These are phyloP conservation scores for Phytophthora agathidicida DNA, from an alignment of 352 stramenopile genomes.

Conservation along the genomic window DNA sequence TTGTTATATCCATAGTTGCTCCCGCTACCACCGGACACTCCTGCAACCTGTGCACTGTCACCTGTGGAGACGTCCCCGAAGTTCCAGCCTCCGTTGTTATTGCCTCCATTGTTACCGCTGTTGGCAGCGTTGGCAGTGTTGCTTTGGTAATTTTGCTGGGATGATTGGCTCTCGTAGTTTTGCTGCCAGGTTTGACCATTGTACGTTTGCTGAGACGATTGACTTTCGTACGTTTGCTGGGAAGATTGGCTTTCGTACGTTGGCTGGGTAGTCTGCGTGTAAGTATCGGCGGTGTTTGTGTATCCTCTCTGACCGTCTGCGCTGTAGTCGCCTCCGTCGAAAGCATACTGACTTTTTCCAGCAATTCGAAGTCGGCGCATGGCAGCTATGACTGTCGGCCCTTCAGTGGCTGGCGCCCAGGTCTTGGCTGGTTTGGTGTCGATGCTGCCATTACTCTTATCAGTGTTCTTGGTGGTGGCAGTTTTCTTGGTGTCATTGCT, in stretches of 20 bases:
- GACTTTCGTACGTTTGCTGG: conserved; percentile 14
- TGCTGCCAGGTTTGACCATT: too few relatives aligned
- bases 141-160: conserved; percentile 14
- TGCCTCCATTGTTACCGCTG: conserved; percentile 18
- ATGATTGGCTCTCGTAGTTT: too few relatives aligned
- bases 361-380: conserved; percentile 15
- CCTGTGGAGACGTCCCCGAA: conserved; percentile 29
- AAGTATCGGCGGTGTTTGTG: conserved; percentile 9
- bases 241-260: conserved; percentile 16
- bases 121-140: conserved; percentile 31
- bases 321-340: conserved; percentile 23
- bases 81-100: conserved; percentile 37
- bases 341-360: conserved; percentile 24
- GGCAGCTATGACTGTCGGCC: conserved; percentile 1
- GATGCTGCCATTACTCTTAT: conserved; percentile 4
- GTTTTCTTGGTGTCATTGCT: not conserved
- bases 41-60: conserved; percentile 23
- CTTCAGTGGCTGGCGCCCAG: conserved; percentile 2
- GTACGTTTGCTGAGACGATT: too few relatives aligned
- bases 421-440: conserved; percentile 13
- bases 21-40: conserved; percentile 4
- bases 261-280: conserved; percentile 12
- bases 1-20: conserved; percentile 13
- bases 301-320: conserved; percentile 6
- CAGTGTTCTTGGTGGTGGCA: too few relatives aligned